Percentiles rank a stretch among this genome's conserved stretches.
Conservation (phyloP, 306 rosid genomes). For the Casuarina equisetifolia region DNA sequence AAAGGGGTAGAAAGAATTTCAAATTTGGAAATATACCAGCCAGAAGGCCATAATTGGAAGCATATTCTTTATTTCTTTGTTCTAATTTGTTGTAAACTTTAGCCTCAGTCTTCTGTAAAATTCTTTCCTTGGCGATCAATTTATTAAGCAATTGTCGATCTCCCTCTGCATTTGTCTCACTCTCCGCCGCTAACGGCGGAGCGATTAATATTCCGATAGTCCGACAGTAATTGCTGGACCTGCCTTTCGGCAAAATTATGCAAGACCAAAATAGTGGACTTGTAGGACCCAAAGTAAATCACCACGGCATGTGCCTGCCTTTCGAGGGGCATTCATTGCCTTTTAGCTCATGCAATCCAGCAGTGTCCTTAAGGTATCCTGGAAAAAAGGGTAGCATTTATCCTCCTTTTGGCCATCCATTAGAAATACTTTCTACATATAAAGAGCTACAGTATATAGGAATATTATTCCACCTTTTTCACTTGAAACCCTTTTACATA, state of each 20-base stretch:
- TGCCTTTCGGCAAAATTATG: slow-evolving; percentile 21
- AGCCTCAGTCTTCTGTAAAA: slow-evolving; percentile 1
- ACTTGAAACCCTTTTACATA: too few species aligned
- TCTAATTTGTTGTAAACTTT: slow-evolving; percentile 3
- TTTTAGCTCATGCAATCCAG: not conserved
- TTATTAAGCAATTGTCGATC: not conserved
- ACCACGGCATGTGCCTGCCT: slow-evolving; percentile 18
- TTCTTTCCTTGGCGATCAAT: not conserved
- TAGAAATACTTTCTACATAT: too few species aligned
- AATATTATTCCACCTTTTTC: too few species aligned
- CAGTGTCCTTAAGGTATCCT: not conserved
- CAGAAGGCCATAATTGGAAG: slow-evolving; percentile 1
- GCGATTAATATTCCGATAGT: not conserved
- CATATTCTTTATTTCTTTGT: slow-evolving; percentile 9
- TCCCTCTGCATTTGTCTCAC: not conserved
- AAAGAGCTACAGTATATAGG: too few species aligned
- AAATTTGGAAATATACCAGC: not conserved
- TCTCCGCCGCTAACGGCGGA: not conserved
- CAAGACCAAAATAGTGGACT: slow-evolving; percentile 1
- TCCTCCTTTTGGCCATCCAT: too few species aligned
- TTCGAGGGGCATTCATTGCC: not conserved
- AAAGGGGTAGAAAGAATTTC: too few species aligned
- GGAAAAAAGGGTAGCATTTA: too few species aligned
- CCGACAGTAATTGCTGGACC: not conserved
- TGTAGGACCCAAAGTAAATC: slow-evolving; percentile 4